A percentile compares a stretch with the other conserved stretches of the same genome.
Conservation (phyloP, 306 rosid species). For the Cucurbita moschata region DNA sequence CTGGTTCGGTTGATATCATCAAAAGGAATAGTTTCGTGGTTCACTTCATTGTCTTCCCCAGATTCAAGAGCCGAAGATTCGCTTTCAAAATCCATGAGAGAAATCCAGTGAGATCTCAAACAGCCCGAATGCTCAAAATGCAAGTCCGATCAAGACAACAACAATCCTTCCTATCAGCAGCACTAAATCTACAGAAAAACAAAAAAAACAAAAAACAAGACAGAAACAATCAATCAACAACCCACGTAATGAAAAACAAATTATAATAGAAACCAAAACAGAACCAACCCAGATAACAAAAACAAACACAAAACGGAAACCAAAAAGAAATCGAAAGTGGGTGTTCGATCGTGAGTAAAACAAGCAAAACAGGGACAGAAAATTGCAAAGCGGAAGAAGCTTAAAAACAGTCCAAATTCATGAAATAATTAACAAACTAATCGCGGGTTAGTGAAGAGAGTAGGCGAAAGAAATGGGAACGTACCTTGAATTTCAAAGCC, state of each 20-base stretch:
- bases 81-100: constrained; percentile 58
- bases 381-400: neutral
- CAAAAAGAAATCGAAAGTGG: neutral
- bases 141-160: constrained; percentile 14
- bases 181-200: constrained; percentile 16
- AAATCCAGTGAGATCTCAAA: constrained; percentile 10
- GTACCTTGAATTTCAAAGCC: constrained; percentile 12
- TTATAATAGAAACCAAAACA: neutral
- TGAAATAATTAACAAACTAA: neutral
- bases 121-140: constrained; percentile 9
- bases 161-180: constrained; percentile 15
- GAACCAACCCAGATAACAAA: neutral
- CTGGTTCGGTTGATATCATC: constrained; percentile 25
- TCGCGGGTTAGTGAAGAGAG: neutral
- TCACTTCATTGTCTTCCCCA: constrained; percentile 45
- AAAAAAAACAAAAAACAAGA: neutral
- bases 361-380: neutral
- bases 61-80: constrained; percentile 28
- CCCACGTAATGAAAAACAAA: neutral
- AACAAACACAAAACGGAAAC: neutral
- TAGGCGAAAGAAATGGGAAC: constrained; percentile 6
- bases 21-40: constrained; percentile 5
- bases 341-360: neutral
- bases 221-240: neutral
- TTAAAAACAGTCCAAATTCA: neutral